Conservation (phyloP, 495 filamentous ascomycete species). For the Trichodelitschia bisporula region DNA sequence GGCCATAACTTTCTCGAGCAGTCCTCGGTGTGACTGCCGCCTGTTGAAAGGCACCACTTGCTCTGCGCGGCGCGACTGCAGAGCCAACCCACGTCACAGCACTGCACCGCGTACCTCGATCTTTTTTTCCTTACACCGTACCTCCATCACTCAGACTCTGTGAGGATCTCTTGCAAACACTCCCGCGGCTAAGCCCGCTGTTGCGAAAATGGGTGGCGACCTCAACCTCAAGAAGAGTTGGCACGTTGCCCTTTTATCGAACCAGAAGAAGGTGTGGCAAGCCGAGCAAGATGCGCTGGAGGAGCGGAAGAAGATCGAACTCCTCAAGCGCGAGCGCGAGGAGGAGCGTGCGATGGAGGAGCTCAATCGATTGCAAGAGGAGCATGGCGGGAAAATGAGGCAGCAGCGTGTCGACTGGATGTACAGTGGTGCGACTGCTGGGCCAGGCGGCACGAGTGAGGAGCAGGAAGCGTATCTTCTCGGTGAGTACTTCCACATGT, state of each 20-base stretch:
- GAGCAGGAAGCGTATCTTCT: conserved; percentile 88
- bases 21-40: no score
- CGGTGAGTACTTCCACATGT: no score
- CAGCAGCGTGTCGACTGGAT: conserved; percentile 86
- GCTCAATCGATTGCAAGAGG: conserved; percentile 71
- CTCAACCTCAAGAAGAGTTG: conserved; percentile 64
- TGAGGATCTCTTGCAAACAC: no score
- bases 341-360: conserved; percentile 88
- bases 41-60: no score
- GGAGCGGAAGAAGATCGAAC: conserved; percentile 75
- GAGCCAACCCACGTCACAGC: no score
- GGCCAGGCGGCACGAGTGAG: conserved; percentile 57
- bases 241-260: conserved; percentile 64
- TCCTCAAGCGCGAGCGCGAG: conserved; percentile 69
- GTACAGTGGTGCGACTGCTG: conserved; percentile 70
- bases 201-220: conserved; percentile 14
- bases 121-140: no score
- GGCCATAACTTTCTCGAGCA: no score
- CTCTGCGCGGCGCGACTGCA: no score
- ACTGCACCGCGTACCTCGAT: no score
- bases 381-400: conserved; percentile 52
- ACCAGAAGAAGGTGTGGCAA: conserved; percentile 63
- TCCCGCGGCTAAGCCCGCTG: no score
- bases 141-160: no score
- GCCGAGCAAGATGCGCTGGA: conserved; percentile 85